These are phyloP conservation scores for Mycena venus DNA, from an alignment of 768 basidiomycete species.

Conservation along the genomic window DNA sequence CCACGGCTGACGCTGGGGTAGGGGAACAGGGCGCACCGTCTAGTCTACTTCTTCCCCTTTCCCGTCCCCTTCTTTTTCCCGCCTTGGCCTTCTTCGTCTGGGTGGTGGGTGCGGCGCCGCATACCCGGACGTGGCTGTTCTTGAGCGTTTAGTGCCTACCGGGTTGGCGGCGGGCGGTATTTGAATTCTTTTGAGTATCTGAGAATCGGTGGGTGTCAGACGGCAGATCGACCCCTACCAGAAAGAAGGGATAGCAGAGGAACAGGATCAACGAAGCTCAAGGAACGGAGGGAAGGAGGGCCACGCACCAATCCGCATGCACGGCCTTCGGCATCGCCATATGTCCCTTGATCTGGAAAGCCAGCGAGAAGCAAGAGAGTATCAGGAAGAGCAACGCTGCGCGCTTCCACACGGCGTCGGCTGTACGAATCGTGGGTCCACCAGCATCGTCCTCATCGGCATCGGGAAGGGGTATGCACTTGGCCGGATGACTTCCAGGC, in stretches of 20 bases:
- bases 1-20: too few species aligned
- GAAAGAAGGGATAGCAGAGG: too few species aligned
- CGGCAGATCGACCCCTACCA: too few species aligned
- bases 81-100: too few species aligned
- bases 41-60: too few species aligned
- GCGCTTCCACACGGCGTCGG: constrained; percentile 62
- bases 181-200: too few species aligned
- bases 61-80: too few species aligned
- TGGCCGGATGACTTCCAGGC: background rate
- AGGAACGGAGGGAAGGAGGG: background rate
- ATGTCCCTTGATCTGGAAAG: constrained; percentile 49
- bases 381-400: constrained; percentile 57
- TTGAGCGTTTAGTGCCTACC: too few species aligned
- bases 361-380: constrained; percentile 60
- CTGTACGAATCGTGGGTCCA: constrained; percentile 52
- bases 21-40: too few species aligned
- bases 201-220: too few species aligned
- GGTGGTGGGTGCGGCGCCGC: constrained; percentile 72
- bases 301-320: constrained; percentile 72
- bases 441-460: too few species aligned
- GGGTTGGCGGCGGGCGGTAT: too few species aligned
- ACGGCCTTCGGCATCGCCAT: constrained; percentile 60
- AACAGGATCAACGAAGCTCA: background rate
- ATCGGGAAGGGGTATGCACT: background rate
- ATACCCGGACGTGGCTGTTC: constrained; percentile 74